A percentile compares a stretch with the other conserved stretches of the same genome.
These are phyloP conservation scores for Emmonsiellopsis sp. DNA, from an alignment of 2,329 filamentous ascomycete species.

Conservation along the genomic window DNA sequence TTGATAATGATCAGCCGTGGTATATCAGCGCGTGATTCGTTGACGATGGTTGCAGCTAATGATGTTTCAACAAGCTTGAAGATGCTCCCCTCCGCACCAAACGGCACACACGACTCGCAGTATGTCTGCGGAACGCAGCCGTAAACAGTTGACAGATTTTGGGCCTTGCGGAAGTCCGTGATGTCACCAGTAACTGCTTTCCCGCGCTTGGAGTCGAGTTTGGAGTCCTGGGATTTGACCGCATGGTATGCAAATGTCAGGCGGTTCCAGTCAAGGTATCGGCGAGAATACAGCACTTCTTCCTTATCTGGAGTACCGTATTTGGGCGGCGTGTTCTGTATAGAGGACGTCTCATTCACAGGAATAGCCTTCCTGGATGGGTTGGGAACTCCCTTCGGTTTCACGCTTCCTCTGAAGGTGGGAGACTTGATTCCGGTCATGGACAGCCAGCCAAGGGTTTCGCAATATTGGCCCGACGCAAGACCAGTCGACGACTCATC, in stretches of 20 bases:
- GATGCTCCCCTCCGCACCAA: constrained; percentile 45
- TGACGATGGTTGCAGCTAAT: constrained; percentile 45
- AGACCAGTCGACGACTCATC: constrained; percentile 54
- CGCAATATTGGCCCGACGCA: constrained; percentile 58
- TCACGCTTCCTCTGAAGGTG: constrained; percentile 36
- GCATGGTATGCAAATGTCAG: constrained; percentile 58
- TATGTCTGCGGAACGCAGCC: constrained; percentile 54
- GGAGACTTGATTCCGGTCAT: constrained; percentile 49
- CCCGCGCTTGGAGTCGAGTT: constrained; percentile 45
- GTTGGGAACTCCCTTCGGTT: constrained; percentile 35
- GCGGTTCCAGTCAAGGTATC: constrained; percentile 62
- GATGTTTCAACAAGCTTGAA: constrained; percentile 46
- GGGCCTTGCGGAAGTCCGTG: constrained; percentile 40
- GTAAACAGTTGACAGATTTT: constrained; percentile 49
- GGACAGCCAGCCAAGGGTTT: constrained; percentile 60
- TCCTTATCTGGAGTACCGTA: constrained; percentile 2
- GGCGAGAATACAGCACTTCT: constrained; percentile 41
- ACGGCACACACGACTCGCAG: constrained; percentile 46
- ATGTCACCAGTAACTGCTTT: constrained; percentile 42
- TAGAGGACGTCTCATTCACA: background rate
- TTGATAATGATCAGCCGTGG: constrained; percentile 52
- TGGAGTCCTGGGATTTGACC: constrained; percentile 36
- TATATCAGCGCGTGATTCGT: constrained; percentile 37
- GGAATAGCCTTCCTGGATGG: constrained; percentile 31
- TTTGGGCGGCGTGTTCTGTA: background rate